Evolutionary conservation across 495 filamentous ascomycete species (phyloP).

Genomic region (Lasiosphaeria ovina): DNA sequence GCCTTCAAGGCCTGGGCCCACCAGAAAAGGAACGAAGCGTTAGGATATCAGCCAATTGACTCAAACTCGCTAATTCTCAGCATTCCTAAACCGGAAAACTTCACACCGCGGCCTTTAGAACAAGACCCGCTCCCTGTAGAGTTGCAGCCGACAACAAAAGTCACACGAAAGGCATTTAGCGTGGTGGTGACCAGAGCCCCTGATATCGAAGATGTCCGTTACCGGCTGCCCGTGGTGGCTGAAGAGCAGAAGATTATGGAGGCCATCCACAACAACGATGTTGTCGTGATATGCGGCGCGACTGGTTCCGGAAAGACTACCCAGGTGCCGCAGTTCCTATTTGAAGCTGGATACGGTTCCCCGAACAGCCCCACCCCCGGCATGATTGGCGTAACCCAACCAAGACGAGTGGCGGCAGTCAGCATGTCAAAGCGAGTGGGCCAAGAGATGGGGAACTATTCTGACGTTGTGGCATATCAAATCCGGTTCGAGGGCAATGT

Average conservation of each 20-base stretch:
- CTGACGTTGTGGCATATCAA: conserved; percentile 78
- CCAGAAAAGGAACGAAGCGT: conserved; percentile 75
- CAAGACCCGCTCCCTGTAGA: conserved; percentile 76
- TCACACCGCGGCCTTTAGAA: conserved; percentile 60
- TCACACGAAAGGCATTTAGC: conserved; percentile 69
- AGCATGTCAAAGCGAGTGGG: conserved; percentile 93
- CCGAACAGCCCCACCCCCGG: conserved; percentile 74
- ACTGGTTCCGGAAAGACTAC: conserved; percentile 98
- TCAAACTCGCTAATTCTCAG: conserved; percentile 32
- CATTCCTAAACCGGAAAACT: conserved; percentile 48
- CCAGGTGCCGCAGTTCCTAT: conserved; percentile 93
- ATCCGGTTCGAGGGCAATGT: conserved; percentile 91
- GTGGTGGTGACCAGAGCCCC: conserved; percentile 67
- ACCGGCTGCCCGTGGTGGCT: conserved; percentile 84
- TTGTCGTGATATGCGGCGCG: conserved; percentile 89
- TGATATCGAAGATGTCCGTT: conserved; percentile 72
- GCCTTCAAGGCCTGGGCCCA: conserved; percentile 97
- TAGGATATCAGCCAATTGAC: conserved; percentile 46
- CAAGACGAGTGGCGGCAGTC: conserved; percentile 86
- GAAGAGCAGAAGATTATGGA: conserved; percentile 99
- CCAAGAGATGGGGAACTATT: conserved; percentile 72
- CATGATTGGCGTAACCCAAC: conserved; percentile 93
- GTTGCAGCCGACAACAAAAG: conserved; percentile 61
- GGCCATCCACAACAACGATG: conserved; percentile 83
- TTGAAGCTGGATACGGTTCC: conserved; percentile 89